These are phyloP conservation scores for Tylopilus balloui DNA, from an alignment of 768 basidiomycete species.

Conservation along the genomic window DNA sequence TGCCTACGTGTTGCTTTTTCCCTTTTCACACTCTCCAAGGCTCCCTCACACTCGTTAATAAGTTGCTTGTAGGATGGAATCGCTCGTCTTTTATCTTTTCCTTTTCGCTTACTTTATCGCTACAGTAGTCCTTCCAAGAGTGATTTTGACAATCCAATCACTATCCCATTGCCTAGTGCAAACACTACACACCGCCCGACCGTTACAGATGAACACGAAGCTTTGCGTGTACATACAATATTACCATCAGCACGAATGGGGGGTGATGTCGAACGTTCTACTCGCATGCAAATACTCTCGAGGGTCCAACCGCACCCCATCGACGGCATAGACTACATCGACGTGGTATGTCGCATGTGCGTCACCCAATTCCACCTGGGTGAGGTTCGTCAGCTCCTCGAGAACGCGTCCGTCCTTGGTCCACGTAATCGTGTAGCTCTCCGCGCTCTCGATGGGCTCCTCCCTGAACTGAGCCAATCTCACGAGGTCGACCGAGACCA, in stretches of 20 bases:
- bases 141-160: constrained; percentile 8
- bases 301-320: constrained; percentile 52
- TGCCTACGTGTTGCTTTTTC: constrained; percentile 1
- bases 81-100: constrained; percentile 9
- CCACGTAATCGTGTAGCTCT: constrained; percentile 59
- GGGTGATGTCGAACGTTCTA: constrained; percentile 12
- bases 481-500: constrained; percentile 48
- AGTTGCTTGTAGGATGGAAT: constrained; percentile 25
- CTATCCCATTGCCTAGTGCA: constrained; percentile 6
- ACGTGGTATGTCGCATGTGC: constrained; percentile 41
- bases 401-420: constrained; percentile 42
- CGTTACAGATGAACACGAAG: neutral
- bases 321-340: constrained; percentile 47
- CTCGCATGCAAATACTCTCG: constrained; percentile 29
- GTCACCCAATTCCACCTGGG: constrained; percentile 40
- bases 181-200: neutral
- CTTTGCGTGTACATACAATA: neutral
- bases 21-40: constrained; percentile 5
- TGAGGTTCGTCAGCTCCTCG: constrained; percentile 47
- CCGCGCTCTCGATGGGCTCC: constrained; percentile 27
- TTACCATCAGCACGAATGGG: neutral
- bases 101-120: constrained; percentile 21
- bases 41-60: constrained; percentile 22
- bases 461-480: constrained; percentile 56
- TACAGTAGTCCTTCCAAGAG: constrained; percentile 18